Percentiles rank a stretch among this genome's conserved stretches.
Evolutionary conservation across 768 basidiomycete species (phyloP).

Genomic region (Omphalotus guepiniiformis): DNA sequence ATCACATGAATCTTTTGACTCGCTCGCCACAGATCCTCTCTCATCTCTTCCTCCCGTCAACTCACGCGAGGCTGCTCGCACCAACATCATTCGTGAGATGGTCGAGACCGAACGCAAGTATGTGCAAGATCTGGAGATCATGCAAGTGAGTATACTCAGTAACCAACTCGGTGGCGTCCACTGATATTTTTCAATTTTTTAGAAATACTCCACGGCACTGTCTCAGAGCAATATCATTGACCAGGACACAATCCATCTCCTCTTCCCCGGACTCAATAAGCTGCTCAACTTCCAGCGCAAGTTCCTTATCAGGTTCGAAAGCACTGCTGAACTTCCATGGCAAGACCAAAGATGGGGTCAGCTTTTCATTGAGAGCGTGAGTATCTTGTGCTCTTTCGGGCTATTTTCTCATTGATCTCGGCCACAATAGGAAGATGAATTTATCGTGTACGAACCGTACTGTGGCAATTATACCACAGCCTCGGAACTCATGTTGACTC

Average conservation of each 20-base stretch:
- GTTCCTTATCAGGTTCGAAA: slow-evolving; percentile 87
- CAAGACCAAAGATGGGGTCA: slow-evolving; percentile 85
- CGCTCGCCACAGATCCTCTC: slow-evolving; percentile 42
- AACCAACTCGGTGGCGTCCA: slow-evolving; percentile 6
- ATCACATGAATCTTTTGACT: slow-evolving; percentile 59
- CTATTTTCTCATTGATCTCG: slow-evolving; percentile 22
- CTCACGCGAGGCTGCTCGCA: slow-evolving; percentile 63
- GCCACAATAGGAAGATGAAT: slow-evolving; percentile 88
- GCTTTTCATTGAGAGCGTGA: slow-evolving; percentile 78
- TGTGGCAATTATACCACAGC: slow-evolving; percentile 93
- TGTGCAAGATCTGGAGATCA: slow-evolving; percentile 92
- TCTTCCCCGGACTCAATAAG: slow-evolving; percentile 93
- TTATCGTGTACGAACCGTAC: slow-evolving; percentile 94
- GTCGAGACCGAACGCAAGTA: slow-evolving; percentile 95
- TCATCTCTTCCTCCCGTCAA: slow-evolving; percentile 39
- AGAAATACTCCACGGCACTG: slow-evolving; percentile 89
- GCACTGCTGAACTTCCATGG: slow-evolving; percentile 78
- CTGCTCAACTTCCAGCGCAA: slow-evolving; percentile 95
- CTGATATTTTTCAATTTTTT: slow-evolving; percentile 16
- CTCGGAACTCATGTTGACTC: slow-evolving; percentile 76
- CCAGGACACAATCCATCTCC: slow-evolving; percentile 91
- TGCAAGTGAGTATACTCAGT: slow-evolving; percentile 65
- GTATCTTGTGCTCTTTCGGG: too few relatives aligned
- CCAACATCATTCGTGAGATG: slow-evolving; percentile 82
- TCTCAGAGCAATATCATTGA: slow-evolving; percentile 82